Evolutionary conservation across 1,139 yeast genomes (phyloP).

Genomic region (Protomyces inundatus): DNA sequence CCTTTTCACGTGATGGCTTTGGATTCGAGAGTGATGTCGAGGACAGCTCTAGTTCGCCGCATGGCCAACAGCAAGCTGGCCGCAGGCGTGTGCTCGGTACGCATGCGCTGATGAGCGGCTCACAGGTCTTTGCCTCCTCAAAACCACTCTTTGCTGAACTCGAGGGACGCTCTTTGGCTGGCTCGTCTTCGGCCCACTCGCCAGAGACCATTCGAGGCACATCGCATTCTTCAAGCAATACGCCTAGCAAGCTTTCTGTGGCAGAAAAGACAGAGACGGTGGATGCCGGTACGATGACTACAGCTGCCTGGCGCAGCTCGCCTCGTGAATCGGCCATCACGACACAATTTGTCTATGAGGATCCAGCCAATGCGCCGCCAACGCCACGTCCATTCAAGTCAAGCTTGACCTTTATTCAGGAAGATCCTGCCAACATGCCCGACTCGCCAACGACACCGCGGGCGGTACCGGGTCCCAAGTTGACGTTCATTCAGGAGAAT

Average conservation of each 20-base stretch:
- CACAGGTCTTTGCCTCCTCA: background rate
- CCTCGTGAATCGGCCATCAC: background rate
- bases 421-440: constrained; percentile 1
- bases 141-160: background rate
- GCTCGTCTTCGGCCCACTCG: background rate
- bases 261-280: background rate
- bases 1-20: background rate
- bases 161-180: background rate
- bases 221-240: background rate
- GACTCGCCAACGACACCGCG: background rate
- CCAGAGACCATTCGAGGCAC: background rate
- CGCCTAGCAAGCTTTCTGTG: background rate
- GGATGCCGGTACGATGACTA: constrained; percentile 6
- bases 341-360: background rate
- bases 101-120: background rate
- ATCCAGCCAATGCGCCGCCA: background rate
- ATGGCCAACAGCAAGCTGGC: background rate
- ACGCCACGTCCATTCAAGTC: background rate
- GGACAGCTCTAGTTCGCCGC: background rate
- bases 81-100: background rate
- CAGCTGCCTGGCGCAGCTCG: constrained; percentile 1
- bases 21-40: background rate
- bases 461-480: background rate
- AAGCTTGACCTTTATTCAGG: background rate
- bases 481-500: background rate